Base-by-base conservation (phyloP, 768 basidiomycete genomes). In the Mycena maculata region DNA sequence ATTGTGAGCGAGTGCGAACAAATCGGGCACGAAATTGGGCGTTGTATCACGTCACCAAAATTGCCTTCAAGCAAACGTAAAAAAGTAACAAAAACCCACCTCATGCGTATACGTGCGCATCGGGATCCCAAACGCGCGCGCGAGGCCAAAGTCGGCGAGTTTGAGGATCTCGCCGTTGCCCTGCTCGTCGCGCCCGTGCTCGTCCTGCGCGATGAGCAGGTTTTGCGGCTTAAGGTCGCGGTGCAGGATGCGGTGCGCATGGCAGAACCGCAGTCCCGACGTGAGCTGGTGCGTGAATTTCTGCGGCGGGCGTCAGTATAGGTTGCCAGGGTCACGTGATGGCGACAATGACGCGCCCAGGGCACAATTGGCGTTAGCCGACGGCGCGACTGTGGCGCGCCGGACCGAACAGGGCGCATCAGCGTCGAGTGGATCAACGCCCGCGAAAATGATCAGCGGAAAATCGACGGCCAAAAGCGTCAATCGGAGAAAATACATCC, bases 41-140 rank as follows among this genome's bases (percentile, higher is more conserved):
- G n/a, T n/a, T n/a, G n/a, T n/a, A n/a, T n/a, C n/a, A n/a, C n/a
- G n/a, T n/a, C 4, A 50, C 27, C 10, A 28, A 50, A 4, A 20
- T 15, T 9, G 41, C 5, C 5, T 6, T 16, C 44, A 18, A 27
- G 25, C 1, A 68, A 49, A 42, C 45, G 12, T 2, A 20, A 60
- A 57, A 65, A 20, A 47, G 53, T 11, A 23, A 38, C n/a, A 25
- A 61, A 11, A 64, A 66, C 85, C 63, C 65, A 95, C 97, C 87
- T 99, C 98, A 76, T 99, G 98, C 18, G 97, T 99, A 78, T 98
- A 98, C 27, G 97, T 98, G 72, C 97, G 86, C 85, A 99, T 90
- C 56, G 98, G 98, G 73, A 99, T 96, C 60, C 98, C 98, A 77
- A 99, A 99, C 16, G 96, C 96, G 66, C 97, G 85, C 3, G 97